Conservation (phyloP, 2,329 filamentous ascomycete species). For the Paecilomyces fulvus region DNA sequence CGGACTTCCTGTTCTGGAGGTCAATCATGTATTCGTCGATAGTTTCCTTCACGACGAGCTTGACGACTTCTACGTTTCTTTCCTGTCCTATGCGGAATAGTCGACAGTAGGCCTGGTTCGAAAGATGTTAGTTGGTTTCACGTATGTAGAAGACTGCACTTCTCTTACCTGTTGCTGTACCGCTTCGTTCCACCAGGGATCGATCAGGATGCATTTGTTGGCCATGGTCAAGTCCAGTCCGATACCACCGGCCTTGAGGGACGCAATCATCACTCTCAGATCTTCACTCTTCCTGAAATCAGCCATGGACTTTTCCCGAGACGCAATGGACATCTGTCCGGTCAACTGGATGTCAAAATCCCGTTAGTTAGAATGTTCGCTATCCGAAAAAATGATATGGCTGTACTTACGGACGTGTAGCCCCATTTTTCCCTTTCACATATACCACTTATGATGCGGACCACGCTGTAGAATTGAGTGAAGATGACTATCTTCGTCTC, state of each 20-base stretch:
- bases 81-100: slow-evolving; percentile 58
- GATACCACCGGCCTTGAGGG: slow-evolving; percentile 49
- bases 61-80: slow-evolving; percentile 50
- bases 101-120: slow-evolving; percentile 43
- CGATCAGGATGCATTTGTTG: slow-evolving; percentile 48
- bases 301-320: slow-evolving; percentile 39
- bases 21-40: slow-evolving; percentile 51
- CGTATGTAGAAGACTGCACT: no score
- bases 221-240: slow-evolving; percentile 55
- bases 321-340: slow-evolving; percentile 39
- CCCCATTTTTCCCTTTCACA: slow-evolving; percentile 40
- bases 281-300: slow-evolving; percentile 36
- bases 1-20: slow-evolving; percentile 49
- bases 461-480: slow-evolving; percentile 49
- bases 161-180: slow-evolving; percentile 53
- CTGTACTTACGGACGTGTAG: slow-evolving; percentile 15
- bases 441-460: slow-evolving; percentile 43
- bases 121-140: not conserved
- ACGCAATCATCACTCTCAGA: slow-evolving; percentile 45
- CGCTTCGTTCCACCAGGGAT: slow-evolving; percentile 55
- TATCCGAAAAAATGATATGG: not conserved
- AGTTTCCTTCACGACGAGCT: slow-evolving; percentile 47
- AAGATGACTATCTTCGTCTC: slow-evolving; percentile 52
- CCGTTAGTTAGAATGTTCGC: not conserved
- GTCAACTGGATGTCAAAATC: slow-evolving; percentile 27